These are phyloP conservation scores for Carex scoparia DNA, from an alignment of 176 grass and related monocot species.

Conservation along the genomic window DNA sequence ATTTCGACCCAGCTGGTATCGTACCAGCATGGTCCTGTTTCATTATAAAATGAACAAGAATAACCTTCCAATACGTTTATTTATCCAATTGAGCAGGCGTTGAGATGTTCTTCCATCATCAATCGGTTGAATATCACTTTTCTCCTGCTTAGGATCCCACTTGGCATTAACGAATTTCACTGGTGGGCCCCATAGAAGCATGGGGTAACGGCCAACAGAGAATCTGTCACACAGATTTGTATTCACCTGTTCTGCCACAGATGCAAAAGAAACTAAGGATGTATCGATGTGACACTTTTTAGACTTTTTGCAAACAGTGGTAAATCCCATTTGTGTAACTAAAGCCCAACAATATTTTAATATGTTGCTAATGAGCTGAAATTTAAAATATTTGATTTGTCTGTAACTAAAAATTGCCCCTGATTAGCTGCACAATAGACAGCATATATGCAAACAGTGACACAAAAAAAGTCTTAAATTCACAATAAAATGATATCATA, in stretches of 20 bases:
- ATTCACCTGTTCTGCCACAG: constrained; percentile 87
- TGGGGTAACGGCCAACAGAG: constrained; percentile 80
- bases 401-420: background rate
- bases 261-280: constrained; percentile 44
- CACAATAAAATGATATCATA: background rate
- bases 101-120: constrained; percentile 89
- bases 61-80: constrained; percentile 76
- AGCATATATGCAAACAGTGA: background rate
- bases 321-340: background rate
- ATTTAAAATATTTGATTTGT: background rate
- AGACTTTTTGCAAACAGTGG: background rate
- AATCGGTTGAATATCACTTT: constrained; percentile 67
- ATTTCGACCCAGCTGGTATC: background rate
- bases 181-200: constrained; percentile 80
- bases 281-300: background rate
- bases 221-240: constrained; percentile 75
- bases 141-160: constrained; percentile 83
- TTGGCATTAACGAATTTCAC: constrained; percentile 49
- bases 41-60: constrained; percentile 23
- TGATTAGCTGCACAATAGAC: background rate
- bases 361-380: background rate
- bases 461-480: background rate
- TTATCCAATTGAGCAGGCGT: constrained; percentile 84
- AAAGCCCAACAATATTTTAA: constrained; percentile 4
- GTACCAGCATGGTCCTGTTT: background rate